Conservation (phyloP, 75 land plant genomes). For the Pseudotsuga menziesii region DNA sequence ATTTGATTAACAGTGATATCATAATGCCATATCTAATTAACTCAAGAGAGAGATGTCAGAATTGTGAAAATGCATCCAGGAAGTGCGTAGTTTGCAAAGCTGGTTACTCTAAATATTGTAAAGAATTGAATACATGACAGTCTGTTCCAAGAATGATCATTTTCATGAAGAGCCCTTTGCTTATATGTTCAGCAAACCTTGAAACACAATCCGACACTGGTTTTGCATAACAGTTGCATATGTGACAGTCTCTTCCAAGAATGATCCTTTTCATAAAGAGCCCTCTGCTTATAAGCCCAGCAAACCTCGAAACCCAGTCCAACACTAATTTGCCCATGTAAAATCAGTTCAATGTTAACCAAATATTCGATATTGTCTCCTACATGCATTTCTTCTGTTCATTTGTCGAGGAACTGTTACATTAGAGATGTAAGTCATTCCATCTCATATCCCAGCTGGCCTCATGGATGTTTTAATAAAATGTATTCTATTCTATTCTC, state of each 20-base stretch:
- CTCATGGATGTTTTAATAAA: too few relatives aligned
- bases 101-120: conserved; percentile 13
- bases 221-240: conserved; percentile 15
- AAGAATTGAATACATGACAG: conserved; percentile 25
- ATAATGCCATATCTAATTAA: conserved; percentile 25
- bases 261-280: conserved; percentile 26
- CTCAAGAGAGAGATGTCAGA: conserved; percentile 29
- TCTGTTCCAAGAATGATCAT: conserved; percentile 40
- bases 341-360: too few relatives aligned
- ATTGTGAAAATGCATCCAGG: conserved; percentile 30
- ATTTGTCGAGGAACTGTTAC: too few relatives aligned
- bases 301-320: too few relatives aligned
- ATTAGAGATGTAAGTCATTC: too few relatives aligned
- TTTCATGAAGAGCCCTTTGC: conserved; percentile 28
- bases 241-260: conserved; percentile 38
- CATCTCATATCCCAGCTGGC: too few relatives aligned
- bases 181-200: too few relatives aligned
- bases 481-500: too few relatives aligned
- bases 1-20: conserved; percentile 23
- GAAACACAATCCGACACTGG: too few relatives aligned
- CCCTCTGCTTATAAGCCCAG: conserved; percentile 2
- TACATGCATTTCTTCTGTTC: too few relatives aligned
- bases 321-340: too few relatives aligned
- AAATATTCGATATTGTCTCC: too few relatives aligned
- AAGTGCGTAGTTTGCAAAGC: conserved; percentile 25